phyloP scores from a whole-genome alignment of 1,139 yeast genomes.

The Lodderomyces metapsilosis region DNA sequence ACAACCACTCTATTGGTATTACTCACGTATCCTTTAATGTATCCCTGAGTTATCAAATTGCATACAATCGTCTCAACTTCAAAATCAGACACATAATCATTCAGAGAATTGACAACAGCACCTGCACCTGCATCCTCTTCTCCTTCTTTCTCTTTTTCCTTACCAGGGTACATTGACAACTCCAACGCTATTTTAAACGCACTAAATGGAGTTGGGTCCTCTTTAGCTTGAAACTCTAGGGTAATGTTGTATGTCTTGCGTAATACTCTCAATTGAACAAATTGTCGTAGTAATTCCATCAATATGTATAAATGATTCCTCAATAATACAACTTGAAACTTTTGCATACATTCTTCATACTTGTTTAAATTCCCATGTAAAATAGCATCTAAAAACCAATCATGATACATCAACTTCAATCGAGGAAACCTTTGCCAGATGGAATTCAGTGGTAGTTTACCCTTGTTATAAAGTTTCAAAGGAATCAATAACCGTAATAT shows the following conservation, averaged over 20 bases:
- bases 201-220: slow-evolving; percentile 43
- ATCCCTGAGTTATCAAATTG: slow-evolving; percentile 58
- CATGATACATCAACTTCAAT: slow-evolving; percentile 44
- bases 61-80: slow-evolving; percentile 75
- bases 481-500: slow-evolving; percentile 57
- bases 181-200: slow-evolving; percentile 50
- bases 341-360: slow-evolving; percentile 46
- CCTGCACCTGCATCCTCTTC: neutral
- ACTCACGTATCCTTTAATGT: slow-evolving; percentile 79
- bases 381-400: slow-evolving; percentile 48
- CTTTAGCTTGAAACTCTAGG: slow-evolving; percentile 16
- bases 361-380: slow-evolving; percentile 51
- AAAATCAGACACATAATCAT: slow-evolving; percentile 40
- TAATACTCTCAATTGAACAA: slow-evolving; percentile 54
- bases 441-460: slow-evolving; percentile 36
- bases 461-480: slow-evolving; percentile 43
- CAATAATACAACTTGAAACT: slow-evolving; percentile 52
- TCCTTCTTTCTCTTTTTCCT: slow-evolving; percentile 8
- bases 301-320: slow-evolving; percentile 63
- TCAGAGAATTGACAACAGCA: too few relatives aligned
- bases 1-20: slow-evolving; percentile 75
- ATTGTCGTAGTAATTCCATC: slow-evolving; percentile 51
- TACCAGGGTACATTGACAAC: slow-evolving; percentile 24
- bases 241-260: slow-evolving; percentile 44
- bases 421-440: slow-evolving; percentile 48